Conservation (phyloP, 257 asterid species). For the Nicotiana tabacum region DNA sequence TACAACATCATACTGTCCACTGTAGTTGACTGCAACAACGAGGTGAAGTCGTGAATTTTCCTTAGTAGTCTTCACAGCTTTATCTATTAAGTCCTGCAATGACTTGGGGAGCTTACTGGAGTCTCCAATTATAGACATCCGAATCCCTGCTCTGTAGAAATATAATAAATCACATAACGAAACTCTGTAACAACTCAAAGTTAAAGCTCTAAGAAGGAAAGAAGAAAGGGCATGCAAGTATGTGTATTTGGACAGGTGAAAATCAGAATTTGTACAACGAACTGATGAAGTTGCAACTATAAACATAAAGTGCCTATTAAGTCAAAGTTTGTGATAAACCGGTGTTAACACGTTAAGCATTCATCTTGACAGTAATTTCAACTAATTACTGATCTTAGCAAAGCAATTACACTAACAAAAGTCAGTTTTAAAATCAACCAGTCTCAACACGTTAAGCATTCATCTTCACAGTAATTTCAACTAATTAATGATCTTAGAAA, state of each 20-base stretch:
- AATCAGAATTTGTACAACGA: background rate
- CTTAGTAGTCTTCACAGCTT: conserved; percentile 24
- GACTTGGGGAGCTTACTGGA: conserved; percentile 38
- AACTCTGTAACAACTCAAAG: background rate
- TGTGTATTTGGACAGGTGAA: background rate
- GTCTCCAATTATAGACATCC: conserved; percentile 55
- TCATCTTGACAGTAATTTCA: background rate
- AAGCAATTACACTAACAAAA: background rate
- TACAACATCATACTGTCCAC: conserved; percentile 44
- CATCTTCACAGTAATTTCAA: background rate
- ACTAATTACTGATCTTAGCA: background rate
- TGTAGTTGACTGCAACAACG: conserved; percentile 47
- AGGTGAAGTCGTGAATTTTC: conserved; percentile 46
- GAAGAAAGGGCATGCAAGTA: background rate
- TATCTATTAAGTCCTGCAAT: conserved; percentile 24
- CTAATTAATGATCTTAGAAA: background rate
- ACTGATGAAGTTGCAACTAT: background rate
- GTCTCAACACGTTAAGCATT: background rate
- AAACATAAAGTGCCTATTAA: background rate
- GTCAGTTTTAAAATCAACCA: background rate
- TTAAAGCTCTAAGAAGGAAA: background rate
- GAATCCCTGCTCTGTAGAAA: conserved; percentile 39
- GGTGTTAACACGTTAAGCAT: background rate
- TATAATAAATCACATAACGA: background rate
- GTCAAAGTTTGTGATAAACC: background rate